Percentiles rank a stretch among this genome's conserved stretches.
phyloP scores from a whole-genome alignment of 2,329 filamentous ascomycete genomes.

The Chaetothyriales sp. region DNA sequence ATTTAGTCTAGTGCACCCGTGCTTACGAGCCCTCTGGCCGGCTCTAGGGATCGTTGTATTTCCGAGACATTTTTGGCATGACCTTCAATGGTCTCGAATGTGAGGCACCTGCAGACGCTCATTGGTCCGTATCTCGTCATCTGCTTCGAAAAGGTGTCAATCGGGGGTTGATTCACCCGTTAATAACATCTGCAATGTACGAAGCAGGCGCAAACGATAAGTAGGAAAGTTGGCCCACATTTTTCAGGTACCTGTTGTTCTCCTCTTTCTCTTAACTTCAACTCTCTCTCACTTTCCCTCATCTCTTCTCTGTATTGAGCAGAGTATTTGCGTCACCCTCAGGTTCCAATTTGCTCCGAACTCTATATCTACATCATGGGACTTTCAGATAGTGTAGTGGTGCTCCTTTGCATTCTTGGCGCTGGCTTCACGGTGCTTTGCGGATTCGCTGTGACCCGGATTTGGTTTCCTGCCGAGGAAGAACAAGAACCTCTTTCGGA shows the following conservation, averaged over 20 bases:
- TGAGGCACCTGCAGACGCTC: background rate
- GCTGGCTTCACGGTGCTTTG: background rate
- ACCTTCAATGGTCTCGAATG: background rate
- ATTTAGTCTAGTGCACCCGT: background rate
- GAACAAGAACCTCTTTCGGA: background rate
- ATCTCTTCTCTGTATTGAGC: background rate
- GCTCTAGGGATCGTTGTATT: background rate
- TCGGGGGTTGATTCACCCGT: background rate
- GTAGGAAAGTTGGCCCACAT: background rate
- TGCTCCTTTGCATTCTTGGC: background rate
- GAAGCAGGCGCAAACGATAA: background rate
- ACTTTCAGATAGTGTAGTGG: background rate
- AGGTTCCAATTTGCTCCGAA: background rate
- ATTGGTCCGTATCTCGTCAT: background rate
- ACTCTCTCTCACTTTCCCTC: background rate
- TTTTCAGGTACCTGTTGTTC: background rate
- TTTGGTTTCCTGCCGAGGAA: background rate
- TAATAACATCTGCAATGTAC: background rate
- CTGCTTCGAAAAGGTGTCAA: background rate
- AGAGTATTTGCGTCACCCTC: background rate
- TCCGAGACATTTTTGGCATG: background rate
- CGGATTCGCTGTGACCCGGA: background rate
- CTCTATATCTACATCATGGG: background rate
- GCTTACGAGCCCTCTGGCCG: too few relatives aligned
- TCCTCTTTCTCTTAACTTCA: background rate